These are phyloP conservation scores for Starmerella bacillaris DNA, from an alignment of 805 yeast species.

Conservation along the genomic window DNA sequence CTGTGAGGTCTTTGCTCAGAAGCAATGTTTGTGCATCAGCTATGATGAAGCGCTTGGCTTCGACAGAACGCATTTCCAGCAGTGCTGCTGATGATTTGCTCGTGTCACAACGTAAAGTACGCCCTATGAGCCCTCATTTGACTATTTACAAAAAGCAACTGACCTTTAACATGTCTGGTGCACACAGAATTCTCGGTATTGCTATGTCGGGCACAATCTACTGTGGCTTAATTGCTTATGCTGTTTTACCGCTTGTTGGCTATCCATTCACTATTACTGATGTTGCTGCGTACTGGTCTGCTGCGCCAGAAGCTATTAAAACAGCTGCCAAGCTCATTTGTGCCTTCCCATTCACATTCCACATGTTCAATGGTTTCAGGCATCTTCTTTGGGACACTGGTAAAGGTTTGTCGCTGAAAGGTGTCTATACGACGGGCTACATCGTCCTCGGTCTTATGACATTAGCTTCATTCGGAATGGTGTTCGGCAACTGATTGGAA, in stretches of 20 bases:
- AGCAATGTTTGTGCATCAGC: neutral
- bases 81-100: constrained; percentile 52
- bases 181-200: constrained; percentile 81
- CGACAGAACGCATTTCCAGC: constrained; percentile 36
- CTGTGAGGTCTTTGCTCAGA: neutral
- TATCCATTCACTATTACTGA: constrained; percentile 33
- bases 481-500: too few species aligned
- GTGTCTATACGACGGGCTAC: constrained; percentile 86
- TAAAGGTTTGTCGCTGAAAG: constrained; percentile 57
- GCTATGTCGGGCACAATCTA: constrained; percentile 64
- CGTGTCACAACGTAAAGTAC: constrained; percentile 61
- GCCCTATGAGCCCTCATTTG: constrained; percentile 86
- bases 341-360: constrained; percentile 77
- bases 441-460: constrained; percentile 43
- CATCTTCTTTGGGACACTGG: constrained; percentile 90
- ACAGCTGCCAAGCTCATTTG: constrained; percentile 46
- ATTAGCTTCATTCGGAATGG: neutral
- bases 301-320: constrained; percentile 48
- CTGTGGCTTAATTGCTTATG: constrained; percentile 58
- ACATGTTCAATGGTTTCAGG: constrained; percentile 71
- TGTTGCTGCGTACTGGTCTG: constrained; percentile 37
- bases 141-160: constrained; percentile 81
- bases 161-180: constrained; percentile 60
- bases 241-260: constrained; percentile 49
- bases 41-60: constrained; percentile 4